phyloP scores from a whole-genome alignment of 306 rosid species.

The Echinosophora koreensis region DNA sequence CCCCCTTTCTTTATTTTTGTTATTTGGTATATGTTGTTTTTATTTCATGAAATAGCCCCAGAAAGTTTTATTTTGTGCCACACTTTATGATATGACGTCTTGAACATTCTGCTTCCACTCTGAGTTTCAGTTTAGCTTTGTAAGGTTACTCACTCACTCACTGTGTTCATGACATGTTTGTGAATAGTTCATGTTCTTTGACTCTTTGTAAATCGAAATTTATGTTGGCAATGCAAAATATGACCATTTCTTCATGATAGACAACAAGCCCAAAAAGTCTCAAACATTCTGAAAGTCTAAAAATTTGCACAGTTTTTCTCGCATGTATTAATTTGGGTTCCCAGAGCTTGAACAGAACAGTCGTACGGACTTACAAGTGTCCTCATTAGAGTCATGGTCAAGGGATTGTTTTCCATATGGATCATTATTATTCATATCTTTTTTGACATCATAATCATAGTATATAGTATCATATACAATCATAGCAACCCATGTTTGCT shows the following conservation, averaged over 20 bases:
- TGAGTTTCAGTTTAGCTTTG: slow-evolving; percentile 11
- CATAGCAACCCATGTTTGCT: slow-evolving; percentile 33
- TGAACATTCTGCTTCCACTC: background rate
- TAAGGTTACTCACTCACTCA: slow-evolving; percentile 34
- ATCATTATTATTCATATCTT: slow-evolving; percentile 10
- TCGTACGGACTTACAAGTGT: slow-evolving; percentile 30
- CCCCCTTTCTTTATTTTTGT: background rate
- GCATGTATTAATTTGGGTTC: no score
- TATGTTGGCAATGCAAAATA: slow-evolving; percentile 21
- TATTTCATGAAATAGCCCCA: background rate
- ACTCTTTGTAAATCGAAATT: background rate
- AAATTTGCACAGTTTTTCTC: background rate
- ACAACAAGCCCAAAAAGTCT: background rate
- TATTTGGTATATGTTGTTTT: slow-evolving; percentile 1
- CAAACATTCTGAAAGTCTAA: background rate
- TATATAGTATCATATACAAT: slow-evolving; percentile 4
- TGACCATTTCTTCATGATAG: slow-evolving; percentile 16
- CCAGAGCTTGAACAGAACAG: background rate
- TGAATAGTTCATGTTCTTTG: slow-evolving; percentile 29
- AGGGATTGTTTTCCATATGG: slow-evolving; percentile 42
- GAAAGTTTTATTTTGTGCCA: no score
- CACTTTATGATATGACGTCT: background rate
- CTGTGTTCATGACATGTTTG: slow-evolving; percentile 51
- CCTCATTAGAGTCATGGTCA: background rate
- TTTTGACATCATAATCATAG: slow-evolving; percentile 28